Conservation (phyloP, 306 rosid genomes). For the Ziziphus jujuba region DNA sequence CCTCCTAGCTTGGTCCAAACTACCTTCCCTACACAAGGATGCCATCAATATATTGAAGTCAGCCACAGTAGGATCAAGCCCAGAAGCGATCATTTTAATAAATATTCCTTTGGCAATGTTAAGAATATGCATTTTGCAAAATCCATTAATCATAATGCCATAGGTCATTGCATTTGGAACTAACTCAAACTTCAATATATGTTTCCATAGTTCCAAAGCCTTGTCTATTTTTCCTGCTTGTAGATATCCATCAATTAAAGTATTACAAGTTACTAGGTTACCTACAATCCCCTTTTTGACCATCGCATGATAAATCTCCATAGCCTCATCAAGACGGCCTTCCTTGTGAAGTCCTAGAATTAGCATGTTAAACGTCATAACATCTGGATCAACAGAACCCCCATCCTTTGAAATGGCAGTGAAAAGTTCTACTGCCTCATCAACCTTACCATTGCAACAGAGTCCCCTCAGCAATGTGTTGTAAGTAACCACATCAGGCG, state of each 20-base stretch:
- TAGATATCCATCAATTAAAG: constrained; percentile 62
- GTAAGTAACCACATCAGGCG: constrained; percentile 71
- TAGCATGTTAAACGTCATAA: constrained; percentile 44
- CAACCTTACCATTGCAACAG: constrained; percentile 46
- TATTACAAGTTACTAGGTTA: constrained; percentile 53
- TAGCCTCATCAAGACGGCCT: constrained; percentile 45
- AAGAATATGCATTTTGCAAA: constrained; percentile 71
- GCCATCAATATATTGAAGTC: constrained; percentile 65
- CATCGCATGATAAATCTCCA: constrained; percentile 55
- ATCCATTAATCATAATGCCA: constrained; percentile 66
- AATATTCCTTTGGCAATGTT: constrained; percentile 76
- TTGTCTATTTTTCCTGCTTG: constrained; percentile 37
- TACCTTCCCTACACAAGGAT: constrained; percentile 64
- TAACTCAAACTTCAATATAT: constrained; percentile 47
- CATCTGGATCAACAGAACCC: constrained; percentile 51
- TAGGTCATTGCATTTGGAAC: constrained; percentile 55
- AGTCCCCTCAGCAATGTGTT: constrained; percentile 63
- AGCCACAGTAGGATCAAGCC: constrained; percentile 46
- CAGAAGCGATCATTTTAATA: constrained; percentile 49
- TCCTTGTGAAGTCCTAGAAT: constrained; percentile 68
- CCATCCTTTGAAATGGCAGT: constrained; percentile 40
- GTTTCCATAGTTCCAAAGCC: constrained; percentile 59
- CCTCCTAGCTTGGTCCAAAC: constrained; percentile 70
- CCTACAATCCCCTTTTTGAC: constrained; percentile 47
- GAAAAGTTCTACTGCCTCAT: constrained; percentile 65